Conservation (phyloP, 495 filamentous ascomycete species). For the Hypoxylon fuscum region DNA sequence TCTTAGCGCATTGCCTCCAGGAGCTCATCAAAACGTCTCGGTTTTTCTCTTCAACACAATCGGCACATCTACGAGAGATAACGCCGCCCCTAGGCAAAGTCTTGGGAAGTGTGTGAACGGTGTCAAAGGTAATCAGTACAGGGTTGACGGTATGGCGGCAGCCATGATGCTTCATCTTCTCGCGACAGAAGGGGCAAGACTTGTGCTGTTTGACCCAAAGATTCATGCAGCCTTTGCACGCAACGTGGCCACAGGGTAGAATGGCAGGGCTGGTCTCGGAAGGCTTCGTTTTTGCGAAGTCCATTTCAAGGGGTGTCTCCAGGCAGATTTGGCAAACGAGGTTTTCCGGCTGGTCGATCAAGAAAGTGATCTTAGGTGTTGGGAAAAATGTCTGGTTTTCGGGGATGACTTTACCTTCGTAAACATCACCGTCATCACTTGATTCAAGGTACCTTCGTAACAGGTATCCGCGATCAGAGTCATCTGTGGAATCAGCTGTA, state of each 20-base stretch:
- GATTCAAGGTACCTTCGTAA: background rate
- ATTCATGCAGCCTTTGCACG: slow-evolving; percentile 22
- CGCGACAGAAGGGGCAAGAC: slow-evolving; percentile 36
- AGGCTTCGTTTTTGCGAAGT: background rate
- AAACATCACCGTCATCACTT: background rate
- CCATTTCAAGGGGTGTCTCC: slow-evolving; percentile 14
- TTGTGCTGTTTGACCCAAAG: background rate
- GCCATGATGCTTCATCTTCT: background rate
- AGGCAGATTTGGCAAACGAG: slow-evolving; percentile 38
- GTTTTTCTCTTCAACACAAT: background rate
- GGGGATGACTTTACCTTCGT: background rate
- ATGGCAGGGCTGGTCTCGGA: background rate
- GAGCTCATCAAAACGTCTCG: background rate
- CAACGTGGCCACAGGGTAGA: slow-evolving; percentile 37
- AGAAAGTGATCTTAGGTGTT: slow-evolving; percentile 33
- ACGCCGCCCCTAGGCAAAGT: slow-evolving; percentile 21
- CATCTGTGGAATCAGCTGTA: background rate
- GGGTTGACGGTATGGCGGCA: slow-evolving; percentile 30
- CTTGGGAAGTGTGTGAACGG: slow-evolving; percentile 23
- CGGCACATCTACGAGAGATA: background rate
- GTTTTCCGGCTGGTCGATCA: slow-evolving; percentile 29
- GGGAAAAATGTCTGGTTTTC: slow-evolving; percentile 30
- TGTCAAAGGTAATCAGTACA: slow-evolving; percentile 13
- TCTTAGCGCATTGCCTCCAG: background rate
- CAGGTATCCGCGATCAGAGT: background rate